Conservation (phyloP, 805 yeast species). For the Saccharomyces kudriavzevii region DNA sequence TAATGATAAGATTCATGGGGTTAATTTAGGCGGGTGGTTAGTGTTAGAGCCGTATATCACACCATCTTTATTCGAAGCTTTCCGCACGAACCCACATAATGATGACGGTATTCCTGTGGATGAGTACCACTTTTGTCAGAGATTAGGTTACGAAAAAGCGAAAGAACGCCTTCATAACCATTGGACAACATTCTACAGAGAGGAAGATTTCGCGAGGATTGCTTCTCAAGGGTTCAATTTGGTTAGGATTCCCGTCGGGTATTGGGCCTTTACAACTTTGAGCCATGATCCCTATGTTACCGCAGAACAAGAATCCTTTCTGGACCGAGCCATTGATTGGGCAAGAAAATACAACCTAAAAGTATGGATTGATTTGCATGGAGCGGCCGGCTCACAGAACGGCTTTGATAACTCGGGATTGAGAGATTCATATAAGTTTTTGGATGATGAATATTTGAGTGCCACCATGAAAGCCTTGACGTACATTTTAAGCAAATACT, state of each 20-base stretch:
- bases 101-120: conserved; percentile 39
- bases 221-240: conserved; percentile 59
- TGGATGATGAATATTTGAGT: conserved; percentile 39
- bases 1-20: conserved; percentile 40
- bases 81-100: conserved; percentile 1
- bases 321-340: conserved; percentile 76
- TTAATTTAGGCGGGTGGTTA: conserved; percentile 83
- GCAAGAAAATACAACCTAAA: conserved; percentile 50
- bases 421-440: conserved; percentile 52
- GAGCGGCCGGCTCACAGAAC: conserved; percentile 90
- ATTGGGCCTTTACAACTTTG: conserved; percentile 71
- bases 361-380: conserved; percentile 87
- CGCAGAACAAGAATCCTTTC: conserved; percentile 57
- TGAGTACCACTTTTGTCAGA: conserved; percentile 58
- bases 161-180: conserved; percentile 45
- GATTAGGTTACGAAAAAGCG: conserved; percentile 54
- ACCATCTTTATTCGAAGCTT: conserved; percentile 51
- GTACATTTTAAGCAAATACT: conserved; percentile 53
- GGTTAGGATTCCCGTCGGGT: conserved; percentile 85
- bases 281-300: conserved; percentile 73
- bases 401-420: conserved; percentile 92
- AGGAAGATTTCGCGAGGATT: conserved; percentile 56
- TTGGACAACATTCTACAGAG: conserved; percentile 72
- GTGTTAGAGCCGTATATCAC: conserved; percentile 79
- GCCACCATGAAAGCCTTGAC: conserved; percentile 49